phyloP scores from a whole-genome alignment of 2,329 filamentous ascomycete genomes.

The Trichoderma harzianum region DNA sequence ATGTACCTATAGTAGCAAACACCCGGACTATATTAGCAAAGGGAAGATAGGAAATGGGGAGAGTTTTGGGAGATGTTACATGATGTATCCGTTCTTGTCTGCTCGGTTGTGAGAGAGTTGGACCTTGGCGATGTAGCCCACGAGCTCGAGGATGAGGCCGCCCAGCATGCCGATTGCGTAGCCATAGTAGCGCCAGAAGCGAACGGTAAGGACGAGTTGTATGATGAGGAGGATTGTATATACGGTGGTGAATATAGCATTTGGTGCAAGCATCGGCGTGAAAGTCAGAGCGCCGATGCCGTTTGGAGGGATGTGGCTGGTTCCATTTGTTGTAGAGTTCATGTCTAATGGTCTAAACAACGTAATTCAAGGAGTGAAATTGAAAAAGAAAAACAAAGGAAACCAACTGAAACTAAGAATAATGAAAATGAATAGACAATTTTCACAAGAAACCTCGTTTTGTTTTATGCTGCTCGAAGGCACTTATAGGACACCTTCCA shows the following conservation, averaged over 20 bases:
- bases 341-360: neutral
- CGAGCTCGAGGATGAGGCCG: neutral
- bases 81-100: constrained; percentile 12
- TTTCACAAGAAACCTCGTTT: neutral
- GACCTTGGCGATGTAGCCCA: constrained; percentile 1
- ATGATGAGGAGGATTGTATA: neutral
- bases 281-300: neutral
- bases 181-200: constrained; percentile 5
- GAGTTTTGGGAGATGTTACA: neutral
- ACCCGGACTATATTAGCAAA: neutral
- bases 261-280: neutral
- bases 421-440: neutral
- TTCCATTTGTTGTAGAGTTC: neutral
- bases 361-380: neutral
- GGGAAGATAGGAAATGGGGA: neutral
- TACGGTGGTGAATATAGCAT: neutral
- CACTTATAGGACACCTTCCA: neutral
- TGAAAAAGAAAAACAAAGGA: neutral
- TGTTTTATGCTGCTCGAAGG: neutral
- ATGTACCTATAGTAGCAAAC: neutral
- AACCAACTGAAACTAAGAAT: neutral
- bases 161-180: neutral
- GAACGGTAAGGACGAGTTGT: neutral
- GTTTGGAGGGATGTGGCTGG: neutral
- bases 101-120: neutral